phyloP scores from a whole-genome alignment of 1,284 basidiomycete genomes.

The Trichosporon sp. region DNA sequence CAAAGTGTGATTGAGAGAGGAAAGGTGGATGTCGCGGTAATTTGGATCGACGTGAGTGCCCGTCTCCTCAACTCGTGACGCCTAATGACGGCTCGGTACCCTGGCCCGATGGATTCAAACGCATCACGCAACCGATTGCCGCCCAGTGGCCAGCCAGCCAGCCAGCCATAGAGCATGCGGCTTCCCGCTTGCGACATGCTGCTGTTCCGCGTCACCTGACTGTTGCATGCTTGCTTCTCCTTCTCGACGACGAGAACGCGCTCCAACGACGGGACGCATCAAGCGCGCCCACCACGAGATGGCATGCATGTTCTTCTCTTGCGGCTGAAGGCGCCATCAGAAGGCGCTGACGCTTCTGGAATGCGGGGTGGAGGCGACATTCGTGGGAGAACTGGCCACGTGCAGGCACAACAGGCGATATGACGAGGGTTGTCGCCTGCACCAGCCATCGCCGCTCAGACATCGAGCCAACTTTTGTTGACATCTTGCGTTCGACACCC shows the following conservation, averaged over 20 bases:
- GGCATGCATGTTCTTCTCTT: neutral
- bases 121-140: constrained; percentile 15
- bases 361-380: neutral
- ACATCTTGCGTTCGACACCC: neutral
- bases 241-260: neutral
- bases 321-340: too few relatives aligned
- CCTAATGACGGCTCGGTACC: constrained; percentile 10
- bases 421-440: neutral
- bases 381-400: constrained; percentile 7
- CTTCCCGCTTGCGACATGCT: neutral
- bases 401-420: neutral
- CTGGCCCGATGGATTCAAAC: neutral
- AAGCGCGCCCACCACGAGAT: neutral
- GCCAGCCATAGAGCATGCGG: neutral
- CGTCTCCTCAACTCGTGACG: neutral
- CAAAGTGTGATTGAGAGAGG: neutral
- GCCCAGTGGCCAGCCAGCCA: neutral
- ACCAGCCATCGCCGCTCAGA: neutral
- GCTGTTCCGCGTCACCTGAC: neutral
- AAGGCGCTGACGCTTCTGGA: neutral
- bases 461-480: neutral
- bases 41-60: neutral
- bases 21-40: constrained; percentile 6
- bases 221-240: neutral
- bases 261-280: neutral